Percentiles rank a stretch among this genome's conserved stretches.
phyloP scores from a whole-genome alignment of 768 basidiomycete species.

The Tricholoma sp. region DNA sequence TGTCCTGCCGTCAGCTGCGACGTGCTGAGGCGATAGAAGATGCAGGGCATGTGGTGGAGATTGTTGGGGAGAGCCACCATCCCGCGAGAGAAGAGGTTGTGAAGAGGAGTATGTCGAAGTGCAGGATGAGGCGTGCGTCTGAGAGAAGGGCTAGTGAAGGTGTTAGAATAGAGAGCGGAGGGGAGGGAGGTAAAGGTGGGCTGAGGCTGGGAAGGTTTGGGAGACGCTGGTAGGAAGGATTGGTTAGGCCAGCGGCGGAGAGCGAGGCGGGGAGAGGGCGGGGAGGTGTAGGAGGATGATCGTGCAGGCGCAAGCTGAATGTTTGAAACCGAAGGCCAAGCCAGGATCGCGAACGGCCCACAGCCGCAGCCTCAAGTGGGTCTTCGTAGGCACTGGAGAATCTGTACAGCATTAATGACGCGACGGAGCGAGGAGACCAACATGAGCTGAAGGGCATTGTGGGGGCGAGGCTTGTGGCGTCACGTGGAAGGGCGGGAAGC shows the following conservation, averaged over 20 bases:
- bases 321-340: constrained; percentile 24
- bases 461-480: constrained; percentile 63
- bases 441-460: constrained; percentile 74
- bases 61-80: constrained; percentile 23
- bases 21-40: too few species aligned
- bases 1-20: too few species aligned
- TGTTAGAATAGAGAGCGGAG: constrained; percentile 76
- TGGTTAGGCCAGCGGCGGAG: constrained; percentile 58
- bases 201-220: constrained; percentile 75
- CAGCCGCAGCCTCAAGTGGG: constrained; percentile 18
- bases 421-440: constrained; percentile 73
- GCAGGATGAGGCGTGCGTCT: constrained; percentile 66
- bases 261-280: constrained; percentile 60
- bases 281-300: constrained; percentile 74
- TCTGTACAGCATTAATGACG: constrained; percentile 55
- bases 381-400: constrained; percentile 63
- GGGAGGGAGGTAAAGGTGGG: constrained; percentile 89
- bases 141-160: constrained; percentile 73
- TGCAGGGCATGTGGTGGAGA: too few species aligned
- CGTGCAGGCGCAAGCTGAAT: constrained; percentile 13
- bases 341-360: constrained; percentile 24
- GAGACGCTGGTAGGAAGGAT: constrained; percentile 53
- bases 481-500: too few species aligned
- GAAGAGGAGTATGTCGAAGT: too few species aligned
- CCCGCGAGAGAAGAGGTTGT: constrained; percentile 33